A percentile compares a stretch with the other conserved stretches of the same genome.
phyloP scores from a whole-genome alignment of 2,329 filamentous ascomycete species.

The Colletotrichum tofieldiae region DNA sequence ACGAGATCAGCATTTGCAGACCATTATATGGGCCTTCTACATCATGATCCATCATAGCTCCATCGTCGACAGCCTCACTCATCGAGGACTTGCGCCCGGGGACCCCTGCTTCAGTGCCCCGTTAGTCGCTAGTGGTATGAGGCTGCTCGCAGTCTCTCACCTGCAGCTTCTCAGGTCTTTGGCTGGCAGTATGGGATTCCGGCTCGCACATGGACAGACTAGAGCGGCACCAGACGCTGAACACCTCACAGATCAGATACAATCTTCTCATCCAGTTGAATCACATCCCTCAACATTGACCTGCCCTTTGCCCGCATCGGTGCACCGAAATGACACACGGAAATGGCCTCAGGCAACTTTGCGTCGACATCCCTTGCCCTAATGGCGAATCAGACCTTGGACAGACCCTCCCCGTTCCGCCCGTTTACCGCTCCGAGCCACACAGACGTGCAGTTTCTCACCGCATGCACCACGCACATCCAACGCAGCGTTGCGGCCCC shows the following conservation, averaged over 20 bases:
- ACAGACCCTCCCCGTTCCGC: conserved; percentile 33
- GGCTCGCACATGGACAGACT: neutral
- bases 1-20: conserved; percentile 41
- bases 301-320: neutral
- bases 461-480: conserved; percentile 33
- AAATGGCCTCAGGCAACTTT: conserved; percentile 38
- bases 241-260: conserved; percentile 17
- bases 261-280: conserved; percentile 7
- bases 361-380: conserved; percentile 26
- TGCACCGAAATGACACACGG: conserved; percentile 29
- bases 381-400: conserved; percentile 33
- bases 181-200: neutral
- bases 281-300: conserved; percentile 8
- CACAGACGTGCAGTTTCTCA: conserved; percentile 34
- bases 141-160: conserved; percentile 49
- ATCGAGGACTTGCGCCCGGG: conserved; percentile 46
- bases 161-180: neutral
- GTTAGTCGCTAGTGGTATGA: conserved; percentile 48
- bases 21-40: conserved; percentile 35
- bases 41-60: conserved; percentile 42
- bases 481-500: conserved; percentile 39
- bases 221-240: neutral
- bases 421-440: conserved; percentile 41
- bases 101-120: conserved; percentile 44
- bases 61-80: conserved; percentile 53